These are phyloP conservation scores for Polymyxa betae DNA, from an alignment of 208 protist genomes.

Conservation along the genomic window DNA sequence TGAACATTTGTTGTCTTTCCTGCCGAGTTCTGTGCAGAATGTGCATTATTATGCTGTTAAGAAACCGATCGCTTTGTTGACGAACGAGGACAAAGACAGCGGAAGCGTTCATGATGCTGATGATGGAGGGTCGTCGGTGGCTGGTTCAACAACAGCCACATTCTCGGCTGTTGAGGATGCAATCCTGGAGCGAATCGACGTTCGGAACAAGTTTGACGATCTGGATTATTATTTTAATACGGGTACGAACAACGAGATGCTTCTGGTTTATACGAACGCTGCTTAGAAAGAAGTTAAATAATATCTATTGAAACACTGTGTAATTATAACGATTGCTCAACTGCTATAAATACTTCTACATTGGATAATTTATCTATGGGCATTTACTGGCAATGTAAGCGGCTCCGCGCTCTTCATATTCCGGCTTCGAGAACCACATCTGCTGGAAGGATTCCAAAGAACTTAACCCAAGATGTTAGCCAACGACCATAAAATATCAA, in stretches of 20 bases:
- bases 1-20: neutral
- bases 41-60: neutral
- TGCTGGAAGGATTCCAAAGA: neutral
- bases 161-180: neutral
- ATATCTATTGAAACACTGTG: too few species aligned
- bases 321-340: too few species aligned
- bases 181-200: neutral
- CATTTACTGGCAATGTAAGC: neutral
- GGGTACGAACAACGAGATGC: neutral
- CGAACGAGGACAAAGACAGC: neutral
- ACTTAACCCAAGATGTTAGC: neutral
- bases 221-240: neutral
- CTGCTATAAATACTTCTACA: too few species aligned
- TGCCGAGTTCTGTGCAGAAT: neutral
- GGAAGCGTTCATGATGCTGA: too few species aligned
- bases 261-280: too few species aligned
- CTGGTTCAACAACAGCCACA: too few species aligned
- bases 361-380: too few species aligned
- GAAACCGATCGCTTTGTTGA: neutral
- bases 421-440: neutral
- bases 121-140: too few species aligned
- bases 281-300: too few species aligned
- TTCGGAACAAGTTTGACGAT: neutral
- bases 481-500: neutral
- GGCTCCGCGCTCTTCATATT: neutral